Evolutionary conservation across 345 rosid genomes (phyloP).

Genomic region (Citropsis articulata): DNA sequence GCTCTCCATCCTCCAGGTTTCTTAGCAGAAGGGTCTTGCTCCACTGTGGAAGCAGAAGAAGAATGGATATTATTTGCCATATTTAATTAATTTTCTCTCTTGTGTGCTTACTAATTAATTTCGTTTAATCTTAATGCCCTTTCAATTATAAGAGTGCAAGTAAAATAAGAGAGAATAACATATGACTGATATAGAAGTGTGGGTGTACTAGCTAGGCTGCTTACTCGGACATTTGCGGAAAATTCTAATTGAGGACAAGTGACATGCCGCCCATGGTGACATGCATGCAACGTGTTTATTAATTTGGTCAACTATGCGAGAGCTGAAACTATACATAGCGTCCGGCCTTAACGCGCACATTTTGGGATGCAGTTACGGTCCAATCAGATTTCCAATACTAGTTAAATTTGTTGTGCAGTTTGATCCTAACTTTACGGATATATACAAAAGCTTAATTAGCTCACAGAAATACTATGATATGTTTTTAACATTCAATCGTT

Average conservation of each 20-base stretch:
- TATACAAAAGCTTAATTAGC: not conserved
- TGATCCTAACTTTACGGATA: not conserved
- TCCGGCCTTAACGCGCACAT: not conserved
- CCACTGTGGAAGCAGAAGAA: not conserved
- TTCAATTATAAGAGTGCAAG: not conserved
- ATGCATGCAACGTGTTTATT: not conserved
- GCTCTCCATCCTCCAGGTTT: too few relatives aligned
- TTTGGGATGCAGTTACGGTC: not conserved
- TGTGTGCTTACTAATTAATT: not conserved
- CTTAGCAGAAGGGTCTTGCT: not conserved
- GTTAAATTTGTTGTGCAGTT: not conserved
- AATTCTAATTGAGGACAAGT: not conserved
- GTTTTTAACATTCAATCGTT: too few relatives aligned
- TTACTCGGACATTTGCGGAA: too few relatives aligned
- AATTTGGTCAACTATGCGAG: not conserved
- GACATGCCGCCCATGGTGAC: not conserved
- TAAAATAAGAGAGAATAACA: too few relatives aligned
- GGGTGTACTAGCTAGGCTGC: too few relatives aligned
- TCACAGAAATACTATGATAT: not conserved
- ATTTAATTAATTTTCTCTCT: not conserved
- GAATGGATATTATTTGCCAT: too few relatives aligned
- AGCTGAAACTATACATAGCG: not conserved
- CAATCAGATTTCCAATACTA: too few relatives aligned
- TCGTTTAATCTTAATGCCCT: not conserved
- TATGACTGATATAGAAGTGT: too few relatives aligned